Conservation (phyloP, 192 early-diverging fungal genomes). For the Backusella liffmaniae region DNA sequence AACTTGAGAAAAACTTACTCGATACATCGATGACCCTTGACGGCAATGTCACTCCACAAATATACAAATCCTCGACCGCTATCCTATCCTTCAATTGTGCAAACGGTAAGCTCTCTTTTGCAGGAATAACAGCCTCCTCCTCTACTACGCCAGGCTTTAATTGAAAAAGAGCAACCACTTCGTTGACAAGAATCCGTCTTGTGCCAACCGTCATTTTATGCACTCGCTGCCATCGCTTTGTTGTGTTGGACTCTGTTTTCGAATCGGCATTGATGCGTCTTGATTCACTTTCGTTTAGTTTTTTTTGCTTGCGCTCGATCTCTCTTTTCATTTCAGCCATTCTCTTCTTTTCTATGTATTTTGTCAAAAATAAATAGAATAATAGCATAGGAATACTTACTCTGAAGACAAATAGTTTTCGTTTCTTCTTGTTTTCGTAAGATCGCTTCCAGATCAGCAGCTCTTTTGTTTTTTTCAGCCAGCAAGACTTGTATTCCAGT, state of each 20-base stretch:
- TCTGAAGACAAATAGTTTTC: not conserved
- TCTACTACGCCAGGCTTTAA: constrained; percentile 31
- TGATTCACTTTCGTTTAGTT: not conserved
- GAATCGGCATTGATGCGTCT: not conserved
- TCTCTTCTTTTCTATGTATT: not conserved
- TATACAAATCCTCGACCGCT: constrained; percentile 15
- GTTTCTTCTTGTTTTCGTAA: not conserved
- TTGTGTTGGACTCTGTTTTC: not conserved
- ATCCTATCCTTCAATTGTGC: not conserved
- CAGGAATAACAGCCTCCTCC: not conserved
- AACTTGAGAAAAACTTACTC: constrained; percentile 11
- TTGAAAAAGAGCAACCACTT: constrained; percentile 54
- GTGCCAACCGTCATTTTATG: constrained; percentile 45
- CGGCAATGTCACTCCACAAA: constrained; percentile 26
- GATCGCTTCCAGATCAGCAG: not conserved
- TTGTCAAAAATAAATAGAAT: not conserved
- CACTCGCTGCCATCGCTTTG: constrained; percentile 33
- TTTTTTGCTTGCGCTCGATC: not conserved
- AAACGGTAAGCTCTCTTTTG: not conserved
- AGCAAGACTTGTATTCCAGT: constrained; percentile 14
- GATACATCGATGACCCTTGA: constrained; percentile 28
- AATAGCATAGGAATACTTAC: not conserved
- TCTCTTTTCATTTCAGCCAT: constrained; percentile 6
- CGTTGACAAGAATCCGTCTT: constrained; percentile 50
- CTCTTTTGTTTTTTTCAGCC: constrained; percentile 25